A percentile compares a stretch with the other conserved stretches of the same genome.
Conservation (phyloP, 352 stramenopile genomes). For the Nothophytophthora sp. region DNA sequence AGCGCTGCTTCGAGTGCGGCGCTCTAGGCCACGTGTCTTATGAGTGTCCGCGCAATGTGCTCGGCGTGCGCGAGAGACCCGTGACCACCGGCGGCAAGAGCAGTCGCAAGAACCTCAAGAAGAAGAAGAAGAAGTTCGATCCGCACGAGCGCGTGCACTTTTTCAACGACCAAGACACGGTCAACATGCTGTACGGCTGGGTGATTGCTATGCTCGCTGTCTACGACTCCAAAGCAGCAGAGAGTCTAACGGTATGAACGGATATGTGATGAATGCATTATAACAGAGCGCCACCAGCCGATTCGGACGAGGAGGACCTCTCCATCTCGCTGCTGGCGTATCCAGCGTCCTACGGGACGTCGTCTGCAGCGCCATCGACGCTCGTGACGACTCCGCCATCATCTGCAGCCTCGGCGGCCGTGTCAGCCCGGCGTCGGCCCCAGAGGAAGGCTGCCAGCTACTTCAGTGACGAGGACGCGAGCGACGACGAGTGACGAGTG, state of each 20-base stretch:
- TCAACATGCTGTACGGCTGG: conserved; percentile 77
- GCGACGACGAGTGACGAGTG: conserved; percentile 42
- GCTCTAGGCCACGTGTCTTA: conserved; percentile 81
- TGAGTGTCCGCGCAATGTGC: conserved; percentile 81
- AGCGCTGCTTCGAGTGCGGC: conserved; percentile 86
- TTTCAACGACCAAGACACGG: conserved; percentile 64
- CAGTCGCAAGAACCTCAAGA: conserved; percentile 55
- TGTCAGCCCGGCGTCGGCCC: conserved; percentile 25
- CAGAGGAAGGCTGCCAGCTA: conserved; percentile 50
- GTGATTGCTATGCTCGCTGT: background rate
- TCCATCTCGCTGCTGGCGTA: conserved; percentile 76
- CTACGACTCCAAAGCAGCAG: background rate
- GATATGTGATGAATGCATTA: conserved; percentile 7
- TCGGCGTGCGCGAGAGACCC: conserved; percentile 70
- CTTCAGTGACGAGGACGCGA: conserved; percentile 82
- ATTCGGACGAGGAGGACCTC: conserved; percentile 55
- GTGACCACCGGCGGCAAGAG: conserved; percentile 38
- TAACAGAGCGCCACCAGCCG: conserved; percentile 45
- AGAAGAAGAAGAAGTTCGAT: conserved; percentile 71
- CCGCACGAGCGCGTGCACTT: conserved; percentile 56
- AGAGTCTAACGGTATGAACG: conserved; percentile 21
- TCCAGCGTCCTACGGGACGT: conserved; percentile 17
- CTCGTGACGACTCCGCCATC: background rate
- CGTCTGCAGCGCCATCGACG: conserved; percentile 5
- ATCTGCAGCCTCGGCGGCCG: conserved; percentile 12